Base-by-base conservation (phyloP, 345 rosid species). In the Salix suchowensis region DNA sequence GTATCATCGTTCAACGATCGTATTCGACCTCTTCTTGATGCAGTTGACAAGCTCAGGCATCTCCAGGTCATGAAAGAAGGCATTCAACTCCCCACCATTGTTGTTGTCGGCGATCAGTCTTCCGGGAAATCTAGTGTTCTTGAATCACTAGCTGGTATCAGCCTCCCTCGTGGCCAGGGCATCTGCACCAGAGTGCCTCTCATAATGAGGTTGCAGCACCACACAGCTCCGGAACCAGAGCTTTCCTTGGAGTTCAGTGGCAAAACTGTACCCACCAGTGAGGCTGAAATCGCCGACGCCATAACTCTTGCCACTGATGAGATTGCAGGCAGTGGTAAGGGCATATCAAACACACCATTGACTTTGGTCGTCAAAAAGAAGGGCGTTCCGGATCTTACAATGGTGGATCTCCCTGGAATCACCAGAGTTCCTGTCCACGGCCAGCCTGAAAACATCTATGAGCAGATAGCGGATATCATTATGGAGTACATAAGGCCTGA, bases 361-460 rank as follows among this genome's bases (percentile, higher is more conserved):
- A 87, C 91, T 0, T 75, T 85, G 19, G 82, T 83, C 1, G 87
- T 88, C 24, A 85, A 81, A 65, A 88, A 85, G 62, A 30, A 24
- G 0, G 90, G 80, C 19, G 88, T 88, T 32, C 88, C 88, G 5
- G 88, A 88, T 70, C 68, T 89, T 0, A 85, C 89, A 0, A 86
- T 88, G 89, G 85, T 89, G 9, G 91, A 87, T 83, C 87, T 89
- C 18, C 93, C 93, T 0, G 89, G 89, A 5, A 89, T 89, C 68
- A 89, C 88, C 0, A 66, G 89, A 21, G 87, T 87, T 21, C 87
- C 88, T 0, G 87, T 86, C 44, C 84, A 80, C 1, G 90, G 88
- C 13, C 92, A 89, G 77, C 87, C 92, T 4, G 85, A 83, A 1
- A 48, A 85, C 12, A 86, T 85, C 1, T 86, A 42, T 42, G 46